These are phyloP conservation scores for Aaosphaeria arxii DNA, from an alignment of 2,329 filamentous ascomycete species.

Conservation along the genomic window DNA sequence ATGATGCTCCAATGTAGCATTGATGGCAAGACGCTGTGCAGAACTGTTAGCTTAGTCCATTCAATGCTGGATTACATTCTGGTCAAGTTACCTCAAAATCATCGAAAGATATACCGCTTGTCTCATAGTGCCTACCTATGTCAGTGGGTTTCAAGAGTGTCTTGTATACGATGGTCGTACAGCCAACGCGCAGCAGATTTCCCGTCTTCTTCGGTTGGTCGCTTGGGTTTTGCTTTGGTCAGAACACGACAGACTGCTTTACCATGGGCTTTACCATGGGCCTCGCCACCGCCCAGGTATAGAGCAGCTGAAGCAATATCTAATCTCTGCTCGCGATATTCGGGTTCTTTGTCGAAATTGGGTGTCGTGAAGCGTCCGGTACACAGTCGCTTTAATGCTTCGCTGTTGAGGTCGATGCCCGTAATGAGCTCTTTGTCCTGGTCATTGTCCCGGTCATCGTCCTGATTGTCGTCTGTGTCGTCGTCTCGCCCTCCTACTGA, in stretches of 20 bases:
- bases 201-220: not conserved
- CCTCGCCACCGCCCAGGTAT: not conserved
- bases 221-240: not conserved
- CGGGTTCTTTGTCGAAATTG: not conserved
- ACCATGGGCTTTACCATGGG: no score
- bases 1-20: not conserved
- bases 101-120: slow-evolving; percentile 3
- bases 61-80: slow-evolving; percentile 1
- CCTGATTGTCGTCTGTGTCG: no score
- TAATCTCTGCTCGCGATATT: not conserved
- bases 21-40: not conserved
- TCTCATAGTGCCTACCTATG: slow-evolving; percentile 1
- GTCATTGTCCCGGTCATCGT: no score
- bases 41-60: not conserved
- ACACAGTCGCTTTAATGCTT: not conserved
- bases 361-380: not conserved
- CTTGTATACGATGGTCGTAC: not conserved
- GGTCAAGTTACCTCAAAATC: slow-evolving; percentile 4
- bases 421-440: not conserved
- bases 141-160: not conserved
- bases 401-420: not conserved
- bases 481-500: no score
- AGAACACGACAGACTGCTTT: not conserved
- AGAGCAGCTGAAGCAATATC: not conserved
- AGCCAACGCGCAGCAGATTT: not conserved